Conservation (phyloP, 2,329 filamentous ascomycete genomes). For the Xylariomycetidae sp. region DNA sequence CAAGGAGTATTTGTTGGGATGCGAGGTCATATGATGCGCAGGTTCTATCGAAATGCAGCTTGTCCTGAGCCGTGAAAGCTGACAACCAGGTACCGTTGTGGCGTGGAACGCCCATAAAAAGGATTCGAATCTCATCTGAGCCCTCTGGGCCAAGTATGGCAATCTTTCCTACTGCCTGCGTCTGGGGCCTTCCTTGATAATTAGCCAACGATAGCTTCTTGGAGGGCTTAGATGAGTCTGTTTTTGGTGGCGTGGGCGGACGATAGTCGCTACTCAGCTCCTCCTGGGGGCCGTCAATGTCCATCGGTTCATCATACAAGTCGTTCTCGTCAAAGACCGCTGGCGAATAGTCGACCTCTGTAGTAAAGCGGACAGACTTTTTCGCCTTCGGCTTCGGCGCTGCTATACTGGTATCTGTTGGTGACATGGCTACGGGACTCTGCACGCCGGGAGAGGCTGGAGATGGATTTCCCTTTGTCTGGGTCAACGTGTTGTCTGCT, state of each 20-base stretch:
- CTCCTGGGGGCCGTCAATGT: slow-evolving; percentile 10
- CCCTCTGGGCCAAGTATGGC: slow-evolving; percentile 19
- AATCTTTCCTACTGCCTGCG: slow-evolving; percentile 19
- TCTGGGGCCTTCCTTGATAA: slow-evolving; percentile 20
- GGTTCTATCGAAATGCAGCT: slow-evolving; percentile 16
- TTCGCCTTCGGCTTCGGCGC: slow-evolving; percentile 26
- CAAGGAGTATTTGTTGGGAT: slow-evolving; percentile 9
- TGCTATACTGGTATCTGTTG: background rate
- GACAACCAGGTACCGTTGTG: slow-evolving; percentile 18
- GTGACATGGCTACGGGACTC: slow-evolving; percentile 9
- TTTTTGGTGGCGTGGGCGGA: no score
- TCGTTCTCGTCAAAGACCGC: slow-evolving; percentile 9
- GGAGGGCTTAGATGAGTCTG: no score
- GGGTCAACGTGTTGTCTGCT: no score
- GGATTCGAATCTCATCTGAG: slow-evolving; percentile 14
- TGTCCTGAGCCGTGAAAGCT: slow-evolving; percentile 17
- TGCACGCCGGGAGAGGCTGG: slow-evolving; percentile 9
- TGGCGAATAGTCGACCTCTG: slow-evolving; percentile 10
- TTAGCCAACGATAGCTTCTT: slow-evolving; percentile 18
- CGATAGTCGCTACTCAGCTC: no score
- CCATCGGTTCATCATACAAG: slow-evolving; percentile 19
- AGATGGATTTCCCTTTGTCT: no score
- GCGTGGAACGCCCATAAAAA: slow-evolving; percentile 21
- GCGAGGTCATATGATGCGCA: slow-evolving; percentile 22
- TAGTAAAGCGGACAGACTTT: slow-evolving; percentile 35